Base-by-base conservation (phyloP, 371 early-diverging fungal species). In the Saksenaea oblongispora region DNA sequence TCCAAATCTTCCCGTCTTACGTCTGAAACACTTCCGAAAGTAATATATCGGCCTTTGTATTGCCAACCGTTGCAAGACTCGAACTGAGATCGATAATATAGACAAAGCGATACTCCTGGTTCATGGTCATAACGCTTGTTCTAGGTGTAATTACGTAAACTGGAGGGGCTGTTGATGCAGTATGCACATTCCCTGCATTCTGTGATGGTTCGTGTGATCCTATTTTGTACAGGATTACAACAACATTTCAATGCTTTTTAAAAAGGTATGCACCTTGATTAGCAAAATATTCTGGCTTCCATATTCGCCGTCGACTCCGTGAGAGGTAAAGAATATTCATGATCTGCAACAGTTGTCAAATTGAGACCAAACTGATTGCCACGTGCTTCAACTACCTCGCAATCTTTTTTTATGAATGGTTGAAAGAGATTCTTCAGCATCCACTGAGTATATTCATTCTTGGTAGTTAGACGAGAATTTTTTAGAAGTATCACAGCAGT, bases 1-100 rank as follows among this genome's bases (percentile, higher is more conserved):
- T 27, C 58, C 27, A 34, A 34, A 58, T 31, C 24, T 35, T 15
- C 42, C 28, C 24, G 15, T 65, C 58, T 70, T 73, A 86, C 87
- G 83, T 81, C 66, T 84, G 77, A 69, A 82, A 83, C 14, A 83
- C 87, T 57, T 86, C 80, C 13, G 79, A 77, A 63, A 87, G 68
- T 14, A 87, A 65, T 26, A 87, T 82, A 55, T 82, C 80, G 34
- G 75, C 77, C 22, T 75, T 82, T 13, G 74, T 78, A 47, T 83
- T 76, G 64, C 90, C 91, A 2, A 91, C 87, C 1, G 89, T 87
- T 14, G 89, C 83, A 64, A 93, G 80, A 63, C 90, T 89, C 1
- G 91, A 86, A 14, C 85, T 86, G 15, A 89, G 78, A 66, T 93
- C 93, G 31, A 93, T 78, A n/a, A 91, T 75, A 65, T 91, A 87